Percentiles rank a stretch among this genome's conserved stretches.
Conservation (phyloP, 2,329 filamentous ascomycete species). For the Pestalotiopsis sp. region DNA sequence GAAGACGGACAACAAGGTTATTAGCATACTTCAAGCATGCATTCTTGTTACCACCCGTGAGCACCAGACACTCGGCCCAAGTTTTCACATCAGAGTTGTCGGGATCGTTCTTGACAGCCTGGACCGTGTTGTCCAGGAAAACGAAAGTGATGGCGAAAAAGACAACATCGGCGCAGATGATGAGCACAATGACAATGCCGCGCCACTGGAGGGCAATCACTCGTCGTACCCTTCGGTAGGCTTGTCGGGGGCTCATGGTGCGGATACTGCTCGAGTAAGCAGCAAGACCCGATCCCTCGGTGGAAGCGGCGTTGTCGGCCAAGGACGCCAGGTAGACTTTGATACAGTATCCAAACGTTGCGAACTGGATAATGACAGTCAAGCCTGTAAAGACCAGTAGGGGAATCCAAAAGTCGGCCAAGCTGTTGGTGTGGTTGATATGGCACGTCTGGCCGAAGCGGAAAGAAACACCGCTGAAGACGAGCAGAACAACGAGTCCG, state of each 20-base stretch:
- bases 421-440: conserved; percentile 85
- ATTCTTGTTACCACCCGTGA: conserved; percentile 60
- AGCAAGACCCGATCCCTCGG: conserved; percentile 72
- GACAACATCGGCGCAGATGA: conserved; percentile 88
- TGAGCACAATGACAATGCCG: conserved; percentile 84
- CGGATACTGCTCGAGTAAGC: conserved; percentile 76
- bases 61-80: conserved; percentile 76
- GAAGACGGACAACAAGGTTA: conserved; percentile 70
- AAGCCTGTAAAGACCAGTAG: conserved; percentile 67
- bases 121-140: conserved; percentile 76
- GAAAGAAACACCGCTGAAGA: conserved; percentile 90
- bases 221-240: conserved; percentile 82
- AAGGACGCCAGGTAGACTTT: conserved; percentile 90
- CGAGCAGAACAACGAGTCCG: conserved; percentile 75
- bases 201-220: conserved; percentile 94
- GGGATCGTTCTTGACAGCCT: conserved; percentile 57
- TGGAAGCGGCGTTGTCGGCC: conserved; percentile 70
- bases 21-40: conserved; percentile 65
- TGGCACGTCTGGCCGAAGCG: conserved; percentile 91
- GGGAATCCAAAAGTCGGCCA: conserved; percentile 89
- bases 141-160: conserved; percentile 94
- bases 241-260: conserved; percentile 80
- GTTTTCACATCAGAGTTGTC: conserved; percentile 47
- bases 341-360: conserved; percentile 83
- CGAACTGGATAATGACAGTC: conserved; percentile 68